These are phyloP conservation scores for Schoenoplectus triqueter DNA, from an alignment of 202 grass and related monocot genomes.

Conservation along the genomic window DNA sequence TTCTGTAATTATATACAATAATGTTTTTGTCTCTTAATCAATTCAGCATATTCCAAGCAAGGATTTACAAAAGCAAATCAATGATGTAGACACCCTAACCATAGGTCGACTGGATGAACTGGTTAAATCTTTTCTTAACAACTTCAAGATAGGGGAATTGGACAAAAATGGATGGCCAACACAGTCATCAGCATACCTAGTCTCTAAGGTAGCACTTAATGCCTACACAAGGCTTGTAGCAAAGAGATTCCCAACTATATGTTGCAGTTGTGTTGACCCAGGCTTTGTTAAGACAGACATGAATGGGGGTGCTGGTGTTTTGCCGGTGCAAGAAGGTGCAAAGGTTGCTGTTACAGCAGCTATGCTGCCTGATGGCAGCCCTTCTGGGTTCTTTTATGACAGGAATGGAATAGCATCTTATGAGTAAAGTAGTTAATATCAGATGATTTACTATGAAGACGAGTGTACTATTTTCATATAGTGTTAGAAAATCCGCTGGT, in stretches of 20 bases:
- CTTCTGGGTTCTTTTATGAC: constrained; percentile 47
- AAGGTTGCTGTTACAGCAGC: constrained; percentile 39
- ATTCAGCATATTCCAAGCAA: constrained; percentile 43
- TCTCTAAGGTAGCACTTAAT: constrained; percentile 42
- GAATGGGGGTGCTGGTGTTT: constrained; percentile 29
- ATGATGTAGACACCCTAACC: constrained; percentile 29
- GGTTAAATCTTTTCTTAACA: constrained; percentile 38
- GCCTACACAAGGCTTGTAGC: constrained; percentile 47
- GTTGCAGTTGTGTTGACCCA: constrained; percentile 40
- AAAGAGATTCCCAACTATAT: constrained; percentile 37
- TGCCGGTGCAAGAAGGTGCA: constrained; percentile 43
- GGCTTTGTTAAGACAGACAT: constrained; percentile 49
- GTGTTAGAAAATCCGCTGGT: neutral
- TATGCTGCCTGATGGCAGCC: constrained; percentile 35
- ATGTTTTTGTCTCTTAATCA: constrained; percentile 15
- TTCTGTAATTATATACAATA: neutral
- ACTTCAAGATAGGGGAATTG: constrained; percentile 36
- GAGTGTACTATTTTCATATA: neutral
- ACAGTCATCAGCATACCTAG: constrained; percentile 34
- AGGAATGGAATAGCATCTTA: constrained; percentile 26
- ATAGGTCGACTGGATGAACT: constrained; percentile 39
- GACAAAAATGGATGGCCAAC: constrained; percentile 28
- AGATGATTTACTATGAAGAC: neutral
- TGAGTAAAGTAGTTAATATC: neutral
- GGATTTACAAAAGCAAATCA: constrained; percentile 30